Evolutionary conservation across 768 basidiomycete genomes (phyloP).

Genomic region (Tephrocybe sp.): DNA sequence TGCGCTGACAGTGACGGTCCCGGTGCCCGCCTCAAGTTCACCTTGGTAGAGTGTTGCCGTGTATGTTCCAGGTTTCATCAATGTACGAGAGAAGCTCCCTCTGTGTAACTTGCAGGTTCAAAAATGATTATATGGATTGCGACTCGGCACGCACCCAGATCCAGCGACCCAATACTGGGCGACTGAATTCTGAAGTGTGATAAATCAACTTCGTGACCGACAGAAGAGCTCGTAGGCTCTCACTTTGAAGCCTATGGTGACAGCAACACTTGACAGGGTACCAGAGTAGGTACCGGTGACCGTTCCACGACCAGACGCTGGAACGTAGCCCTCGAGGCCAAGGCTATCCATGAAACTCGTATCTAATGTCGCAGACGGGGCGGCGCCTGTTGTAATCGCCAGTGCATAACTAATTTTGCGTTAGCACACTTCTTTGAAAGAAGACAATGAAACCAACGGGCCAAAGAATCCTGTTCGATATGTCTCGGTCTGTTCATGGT

Average conservation of each 20-base stretch:
- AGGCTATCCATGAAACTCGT: conserved; percentile 44
- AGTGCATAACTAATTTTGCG: conserved; percentile 48
- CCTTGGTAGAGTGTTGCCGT: conserved; percentile 45
- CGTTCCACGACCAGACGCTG: conserved; percentile 43
- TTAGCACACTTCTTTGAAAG: no score
- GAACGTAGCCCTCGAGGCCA: conserved; percentile 43
- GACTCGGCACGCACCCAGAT: conserved; percentile 27
- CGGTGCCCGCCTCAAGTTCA: conserved; percentile 44
- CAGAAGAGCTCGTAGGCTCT: not conserved
- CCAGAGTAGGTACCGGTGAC: conserved; percentile 44
- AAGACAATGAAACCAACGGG: conserved; percentile 29
- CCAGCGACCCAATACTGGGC: conserved; percentile 48
- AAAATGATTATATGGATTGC: not conserved
- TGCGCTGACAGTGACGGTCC: conserved; percentile 39
- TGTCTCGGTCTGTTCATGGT: conserved; percentile 44
- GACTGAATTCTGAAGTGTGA: conserved; percentile 32
- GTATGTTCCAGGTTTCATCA: conserved; percentile 52
- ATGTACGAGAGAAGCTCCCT: conserved; percentile 41
- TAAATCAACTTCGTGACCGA: no score
- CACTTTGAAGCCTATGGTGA: conserved; percentile 45
- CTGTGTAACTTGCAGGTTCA: conserved; percentile 19
- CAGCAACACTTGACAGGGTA: conserved; percentile 36
- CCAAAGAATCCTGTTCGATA: conserved; percentile 49
- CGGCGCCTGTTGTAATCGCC: conserved; percentile 40
- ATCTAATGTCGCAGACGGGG: conserved; percentile 41